These are phyloP conservation scores for Russula foetens DNA, from an alignment of 768 basidiomycete species.

Conservation along the genomic window DNA sequence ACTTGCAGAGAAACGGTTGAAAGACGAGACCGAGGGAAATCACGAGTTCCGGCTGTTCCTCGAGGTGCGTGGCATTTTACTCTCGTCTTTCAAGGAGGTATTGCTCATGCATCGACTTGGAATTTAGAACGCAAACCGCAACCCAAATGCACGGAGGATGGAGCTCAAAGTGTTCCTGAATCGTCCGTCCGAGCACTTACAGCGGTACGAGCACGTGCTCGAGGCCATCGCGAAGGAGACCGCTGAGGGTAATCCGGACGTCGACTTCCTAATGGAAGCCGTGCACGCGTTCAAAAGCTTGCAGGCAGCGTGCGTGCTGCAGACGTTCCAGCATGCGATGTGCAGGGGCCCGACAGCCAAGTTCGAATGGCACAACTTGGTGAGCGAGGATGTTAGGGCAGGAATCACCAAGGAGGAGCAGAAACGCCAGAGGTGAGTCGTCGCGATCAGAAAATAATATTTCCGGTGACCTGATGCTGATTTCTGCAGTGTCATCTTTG, in stretches of 20 bases:
- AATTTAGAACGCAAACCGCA: constrained; percentile 35
- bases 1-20: constrained; percentile 76
- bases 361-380: constrained; percentile 88
- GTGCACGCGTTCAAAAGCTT: constrained; percentile 77
- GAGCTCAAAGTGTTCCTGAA: constrained; percentile 76
- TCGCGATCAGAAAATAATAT: not conserved
- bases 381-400: constrained; percentile 55
- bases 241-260: constrained; percentile 69
- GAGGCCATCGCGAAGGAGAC: constrained; percentile 86
- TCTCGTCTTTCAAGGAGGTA: not conserved
- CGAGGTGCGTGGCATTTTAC: constrained; percentile 44
- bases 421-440: constrained; percentile 75
- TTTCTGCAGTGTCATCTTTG: constrained; percentile 70
- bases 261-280: constrained; percentile 76
- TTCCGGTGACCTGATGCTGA: not conserved
- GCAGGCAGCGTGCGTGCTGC: constrained; percentile 71
- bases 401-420: constrained; percentile 62
- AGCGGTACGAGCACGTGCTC: constrained; percentile 76
- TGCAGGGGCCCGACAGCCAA: constrained; percentile 70
- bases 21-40: constrained; percentile 79
- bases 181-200: constrained; percentile 72
- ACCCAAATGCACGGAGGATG: constrained; percentile 48
- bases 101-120: not conserved
- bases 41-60: constrained; percentile 76
- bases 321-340: constrained; percentile 89